Evolutionary conservation across 306 rosid genomes (phyloP).

Genomic region (Phaseolus lunatus): DNA sequence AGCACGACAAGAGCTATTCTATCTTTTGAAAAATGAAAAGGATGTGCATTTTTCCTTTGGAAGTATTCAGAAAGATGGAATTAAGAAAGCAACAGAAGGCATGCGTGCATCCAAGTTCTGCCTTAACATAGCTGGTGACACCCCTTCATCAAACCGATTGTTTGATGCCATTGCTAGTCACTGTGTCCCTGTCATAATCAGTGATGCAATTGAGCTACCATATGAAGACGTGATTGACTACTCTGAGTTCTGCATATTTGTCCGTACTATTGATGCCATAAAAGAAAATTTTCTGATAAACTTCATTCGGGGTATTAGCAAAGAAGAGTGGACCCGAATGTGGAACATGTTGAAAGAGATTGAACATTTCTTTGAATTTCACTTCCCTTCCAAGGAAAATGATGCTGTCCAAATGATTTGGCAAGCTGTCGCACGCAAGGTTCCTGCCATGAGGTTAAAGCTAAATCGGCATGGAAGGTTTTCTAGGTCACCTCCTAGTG

Average conservation of each 20-base stretch:
- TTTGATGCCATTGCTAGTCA: constrained; percentile 88
- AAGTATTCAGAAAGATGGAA: constrained; percentile 66
- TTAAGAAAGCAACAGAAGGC: constrained; percentile 65
- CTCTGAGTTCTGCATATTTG: constrained; percentile 75
- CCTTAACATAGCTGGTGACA: constrained; percentile 91
- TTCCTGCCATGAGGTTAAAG: constrained; percentile 63
- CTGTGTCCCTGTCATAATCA: constrained; percentile 78
- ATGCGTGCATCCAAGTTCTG: constrained; percentile 79
- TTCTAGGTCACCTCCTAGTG: constrained; percentile 32
- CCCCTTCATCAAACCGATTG: constrained; percentile 84
- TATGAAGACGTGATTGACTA: constrained; percentile 80
- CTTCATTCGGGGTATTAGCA: constrained; percentile 56
- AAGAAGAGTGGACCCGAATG: constrained; percentile 79
- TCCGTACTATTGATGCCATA: constrained; percentile 64
- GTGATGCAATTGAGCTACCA: constrained; percentile 80
- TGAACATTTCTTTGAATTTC: constrained; percentile 62
- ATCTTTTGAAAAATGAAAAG: constrained; percentile 66
- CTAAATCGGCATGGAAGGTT: constrained; percentile 61
- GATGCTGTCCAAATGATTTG: constrained; percentile 87
- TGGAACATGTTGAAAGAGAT: constrained; percentile 74
- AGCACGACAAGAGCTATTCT: constrained; percentile 68
- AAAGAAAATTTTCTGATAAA: constrained; percentile 58
- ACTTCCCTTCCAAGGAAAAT: constrained; percentile 69
- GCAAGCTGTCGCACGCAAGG: constrained; percentile 75
- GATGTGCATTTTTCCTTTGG: constrained; percentile 80